Evolutionary conservation across 2,329 filamentous ascomycete species (phyloP), one percentile per base, ranked within the genome.

Genomic region (Colletotrichum chlorophyti): DNA sequence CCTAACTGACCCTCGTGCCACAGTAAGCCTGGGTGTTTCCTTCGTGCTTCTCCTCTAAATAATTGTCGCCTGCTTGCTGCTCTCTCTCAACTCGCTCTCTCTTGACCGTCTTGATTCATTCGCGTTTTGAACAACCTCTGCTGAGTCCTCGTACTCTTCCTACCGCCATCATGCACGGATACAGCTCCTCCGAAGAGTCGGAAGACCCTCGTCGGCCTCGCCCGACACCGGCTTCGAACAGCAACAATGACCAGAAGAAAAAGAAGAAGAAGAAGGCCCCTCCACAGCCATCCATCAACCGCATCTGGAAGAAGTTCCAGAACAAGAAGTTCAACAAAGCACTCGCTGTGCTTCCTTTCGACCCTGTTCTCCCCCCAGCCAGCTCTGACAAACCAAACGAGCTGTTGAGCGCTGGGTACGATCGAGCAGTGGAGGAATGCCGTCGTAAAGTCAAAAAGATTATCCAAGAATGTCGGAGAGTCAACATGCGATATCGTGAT

Each of bases 401-500:
- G 69, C 79, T 86, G 38, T 75, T 89, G 4, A 77, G 74, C 35
- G 78, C 79, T 4, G 84, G 84, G 5, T 90, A 88, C 65, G 83
- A 89, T 63, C 80, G 87, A 42, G 88, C 87, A 0, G 82, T 77
- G 1, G 83, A 86, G 17, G 83, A 87, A 65, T 91, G 88, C 68
- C 80, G 79, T 17, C 81, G 83, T 41, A 89, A 79, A 73, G 89
- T 80, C 29, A 74, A 79, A 42, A 86, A 85, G 68, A 87, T 87
- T 58, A 83, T 85, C 43, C 75, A 82, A 61, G 83, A 86, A 65
- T 95, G 91, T 73, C 79, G 82, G 63, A 80, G 90, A 19, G 80
- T 93, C 32, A 96, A 96, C 66, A 89, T 89, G 70, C 89, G 91
- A 66, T 96, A 95, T 69, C 83, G 90, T 21, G 88, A 91, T 63